Evolutionary conservation across 805 yeast species (phyloP), one percentile per base, ranked within the genome.

Genomic region (Ogataea henricii): DNA sequence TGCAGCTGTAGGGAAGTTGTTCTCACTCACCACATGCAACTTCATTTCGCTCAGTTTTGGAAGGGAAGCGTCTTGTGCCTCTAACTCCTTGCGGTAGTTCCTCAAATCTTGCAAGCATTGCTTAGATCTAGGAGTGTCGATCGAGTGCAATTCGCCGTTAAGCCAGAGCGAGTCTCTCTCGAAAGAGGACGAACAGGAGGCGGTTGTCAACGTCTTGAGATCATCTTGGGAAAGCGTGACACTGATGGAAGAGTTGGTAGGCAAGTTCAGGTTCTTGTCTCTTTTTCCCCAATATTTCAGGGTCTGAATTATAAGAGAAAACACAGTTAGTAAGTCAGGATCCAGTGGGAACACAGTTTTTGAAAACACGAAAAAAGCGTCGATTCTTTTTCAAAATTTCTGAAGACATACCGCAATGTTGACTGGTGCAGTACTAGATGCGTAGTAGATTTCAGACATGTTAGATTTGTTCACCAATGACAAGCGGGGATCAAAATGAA

Each of bases 251-350:
- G 96, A 87, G 73, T 94, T 94, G 45, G 99, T 94, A 41, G 99
- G 99, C 45, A 94, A 74, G 64, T 94, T 94, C 62, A 94, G 79
- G 40, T 76, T 73, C 53, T 82, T 84, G 69, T 94, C 98, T 64
- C 99, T 81, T 71, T 94, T 94, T 41, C 99, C 99, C 99, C 99
- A 94, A 74, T 94, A 94, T 71, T 94, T 94, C 55, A 94, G 77
- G 33, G 98, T 94, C 83, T 83, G 33, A 21, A 14, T 36, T n/a
- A 18, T 29, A 26, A 9, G 14, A 2, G 26, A 25, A 6, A 36
- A 30, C 7, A 3, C n/a, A 26, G 49, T 42, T 51, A 48, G 52
- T 51, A 46, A 32, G 4, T 16, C 26, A 38, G 22, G 32, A 14
- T 22, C 7, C 17, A 8, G 34, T 21, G 27, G 41, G 38, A 35